Conservation (phyloP, 179 eudicot genomes). For the Beta lomatogona region DNA sequence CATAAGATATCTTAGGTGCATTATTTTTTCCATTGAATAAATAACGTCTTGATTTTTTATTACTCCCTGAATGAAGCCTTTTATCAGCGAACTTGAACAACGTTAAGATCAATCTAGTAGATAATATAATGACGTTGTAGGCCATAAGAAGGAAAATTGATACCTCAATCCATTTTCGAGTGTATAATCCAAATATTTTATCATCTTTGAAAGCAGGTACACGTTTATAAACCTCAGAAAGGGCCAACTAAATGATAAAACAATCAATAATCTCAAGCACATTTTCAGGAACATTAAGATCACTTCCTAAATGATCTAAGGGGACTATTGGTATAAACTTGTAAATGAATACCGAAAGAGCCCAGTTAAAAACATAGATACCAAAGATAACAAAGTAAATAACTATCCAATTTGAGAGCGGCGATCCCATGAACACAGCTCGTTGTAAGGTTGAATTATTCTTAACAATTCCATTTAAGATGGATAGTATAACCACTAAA, state of each 20-base stretch:
- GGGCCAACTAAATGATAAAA: neutral
- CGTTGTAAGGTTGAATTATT: neutral
- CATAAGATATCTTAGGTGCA: neutral
- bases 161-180: conserved; percentile 2
- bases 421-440: neutral
- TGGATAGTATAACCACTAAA: neutral
- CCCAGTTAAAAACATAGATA: neutral
- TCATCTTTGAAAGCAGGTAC: neutral
- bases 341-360: neutral
- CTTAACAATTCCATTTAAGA: conserved; percentile 17
- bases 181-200: neutral
- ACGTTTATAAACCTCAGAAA: neutral
- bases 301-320: neutral
- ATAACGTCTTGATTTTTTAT: neutral
- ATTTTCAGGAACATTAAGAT: conserved; percentile 6
- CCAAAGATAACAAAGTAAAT: too few relatives aligned
- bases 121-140: conserved; percentile 4
- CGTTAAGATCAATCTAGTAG: conserved; percentile 8
- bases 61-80: neutral
- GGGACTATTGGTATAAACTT: conserved; percentile 7
- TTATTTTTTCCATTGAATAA: neutral
- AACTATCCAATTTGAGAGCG: too few relatives aligned
- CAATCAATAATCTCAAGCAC: conserved; percentile 8
- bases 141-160: neutral
- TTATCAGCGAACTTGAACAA: neutral